Conservation (phyloP, 345 rosid genomes). For the Pseudoturritis turrita region DNA sequence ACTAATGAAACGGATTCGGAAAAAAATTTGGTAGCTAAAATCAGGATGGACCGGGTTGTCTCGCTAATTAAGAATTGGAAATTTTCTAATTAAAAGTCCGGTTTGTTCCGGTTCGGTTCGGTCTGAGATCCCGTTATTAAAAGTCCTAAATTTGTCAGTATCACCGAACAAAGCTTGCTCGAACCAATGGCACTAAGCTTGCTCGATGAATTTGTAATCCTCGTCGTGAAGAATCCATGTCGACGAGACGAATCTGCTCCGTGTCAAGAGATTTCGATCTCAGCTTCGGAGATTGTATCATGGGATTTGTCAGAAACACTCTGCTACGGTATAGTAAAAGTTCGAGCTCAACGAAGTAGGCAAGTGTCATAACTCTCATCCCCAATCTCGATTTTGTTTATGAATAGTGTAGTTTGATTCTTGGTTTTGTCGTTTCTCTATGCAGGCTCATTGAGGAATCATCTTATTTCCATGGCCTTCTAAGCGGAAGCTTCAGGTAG, state of each 20-base stretch:
- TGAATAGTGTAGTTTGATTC: background rate
- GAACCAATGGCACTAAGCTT: constrained; percentile 42
- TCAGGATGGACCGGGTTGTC: too few species aligned
- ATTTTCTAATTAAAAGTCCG: too few species aligned
- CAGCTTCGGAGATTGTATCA: constrained; percentile 38
- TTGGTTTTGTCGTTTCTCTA: background rate
- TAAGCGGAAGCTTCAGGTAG: constrained; percentile 68
- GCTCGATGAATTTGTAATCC: constrained; percentile 33
- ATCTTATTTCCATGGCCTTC: constrained; percentile 58
- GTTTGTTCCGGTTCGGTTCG: background rate
- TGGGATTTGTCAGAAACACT: constrained; percentile 48
- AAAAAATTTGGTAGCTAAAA: too few species aligned
- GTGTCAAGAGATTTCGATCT: constrained; percentile 26
- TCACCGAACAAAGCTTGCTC: too few species aligned
- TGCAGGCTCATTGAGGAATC: constrained; percentile 53
- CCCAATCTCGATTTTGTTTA: background rate
- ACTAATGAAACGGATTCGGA: too few species aligned
- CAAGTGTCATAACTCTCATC: constrained; percentile 1
- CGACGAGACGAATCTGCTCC: constrained; percentile 20
- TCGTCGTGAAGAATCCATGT: constrained; percentile 33
- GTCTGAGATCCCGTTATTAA: background rate
- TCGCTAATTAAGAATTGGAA: too few species aligned
- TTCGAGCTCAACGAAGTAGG: constrained; percentile 52
- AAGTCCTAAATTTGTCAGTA: too few species aligned
- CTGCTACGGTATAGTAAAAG: constrained; percentile 34